phyloP scores from a whole-genome alignment of 1,284 basidiomycete species.

The Ganoderma meredithae region DNA sequence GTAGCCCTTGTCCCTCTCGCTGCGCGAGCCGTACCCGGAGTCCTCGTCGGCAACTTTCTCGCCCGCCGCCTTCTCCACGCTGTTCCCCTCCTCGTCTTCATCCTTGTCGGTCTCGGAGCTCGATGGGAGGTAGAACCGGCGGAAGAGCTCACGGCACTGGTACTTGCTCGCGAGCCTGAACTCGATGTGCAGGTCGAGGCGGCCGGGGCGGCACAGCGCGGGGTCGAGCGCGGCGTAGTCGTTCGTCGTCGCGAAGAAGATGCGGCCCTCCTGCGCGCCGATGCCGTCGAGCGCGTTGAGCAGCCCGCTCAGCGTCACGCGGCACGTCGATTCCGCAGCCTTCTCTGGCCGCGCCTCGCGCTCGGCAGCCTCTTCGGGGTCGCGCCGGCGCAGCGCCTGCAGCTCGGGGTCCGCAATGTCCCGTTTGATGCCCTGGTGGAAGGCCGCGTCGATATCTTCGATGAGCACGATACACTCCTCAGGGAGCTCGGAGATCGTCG shows the following conservation, averaged over 20 bases:
- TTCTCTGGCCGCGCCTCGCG: slow-evolving; percentile 10
- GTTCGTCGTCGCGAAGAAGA: slow-evolving; percentile 82
- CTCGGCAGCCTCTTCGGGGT: slow-evolving; percentile 15
- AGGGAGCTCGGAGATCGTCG: slow-evolving; percentile 71
- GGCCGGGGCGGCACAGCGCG: slow-evolving; percentile 78
- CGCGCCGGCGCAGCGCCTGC: slow-evolving; percentile 6
- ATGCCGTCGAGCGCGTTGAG: slow-evolving; percentile 81
- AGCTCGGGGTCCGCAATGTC: slow-evolving; percentile 39
- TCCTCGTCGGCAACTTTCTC: slow-evolving; percentile 28
- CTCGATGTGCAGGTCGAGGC: slow-evolving; percentile 81
- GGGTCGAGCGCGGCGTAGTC: slow-evolving; percentile 71
- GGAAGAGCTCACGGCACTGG: slow-evolving; percentile 71
- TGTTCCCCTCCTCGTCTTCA: slow-evolving; percentile 10
- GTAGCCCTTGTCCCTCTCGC: slow-evolving; percentile 19
- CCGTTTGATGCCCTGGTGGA: slow-evolving; percentile 64
- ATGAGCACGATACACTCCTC: slow-evolving; percentile 77
- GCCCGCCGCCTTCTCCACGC: slow-evolving; percentile 25
- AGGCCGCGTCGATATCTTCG: slow-evolving; percentile 84
- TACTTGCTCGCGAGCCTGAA: slow-evolving; percentile 73
- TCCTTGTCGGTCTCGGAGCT: slow-evolving; percentile 38
- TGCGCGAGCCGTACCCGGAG: slow-evolving; percentile 27
- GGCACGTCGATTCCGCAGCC: slow-evolving; percentile 38
- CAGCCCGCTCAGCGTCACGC: slow-evolving; percentile 73
- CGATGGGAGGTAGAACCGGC: slow-evolving; percentile 58
- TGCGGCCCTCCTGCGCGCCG: slow-evolving; percentile 77